A percentile compares a stretch with the other conserved stretches of the same genome.
phyloP scores from a whole-genome alignment of 495 filamentous ascomycete genomes.

The Aspergillus coremiiformis region DNA sequence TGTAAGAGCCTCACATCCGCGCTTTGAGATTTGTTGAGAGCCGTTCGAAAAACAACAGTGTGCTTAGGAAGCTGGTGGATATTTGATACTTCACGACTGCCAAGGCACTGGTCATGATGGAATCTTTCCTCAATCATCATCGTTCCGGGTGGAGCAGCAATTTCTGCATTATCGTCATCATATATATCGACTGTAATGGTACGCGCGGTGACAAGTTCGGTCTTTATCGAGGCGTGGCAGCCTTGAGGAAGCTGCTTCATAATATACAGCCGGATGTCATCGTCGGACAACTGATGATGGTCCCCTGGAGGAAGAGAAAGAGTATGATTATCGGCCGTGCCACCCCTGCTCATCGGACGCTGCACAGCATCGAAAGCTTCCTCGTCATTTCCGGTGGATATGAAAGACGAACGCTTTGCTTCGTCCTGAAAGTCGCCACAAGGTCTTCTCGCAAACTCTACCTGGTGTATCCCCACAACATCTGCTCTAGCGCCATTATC shows the following conservation, averaged over 20 bases:
- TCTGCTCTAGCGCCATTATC: constrained; percentile 57
- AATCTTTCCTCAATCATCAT: constrained; percentile 56
- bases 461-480: constrained; percentile 40
- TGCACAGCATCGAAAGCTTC: constrained; percentile 43
- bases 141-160: constrained; percentile 57
- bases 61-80: constrained; percentile 28
- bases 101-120: constrained; percentile 31
- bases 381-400: constrained; percentile 35
- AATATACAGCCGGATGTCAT: constrained; percentile 39
- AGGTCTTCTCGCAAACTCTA: constrained; percentile 17
- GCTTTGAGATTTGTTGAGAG: constrained; percentile 38
- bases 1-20: constrained; percentile 28
- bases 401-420: constrained; percentile 27
- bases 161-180: constrained; percentile 49
- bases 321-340: constrained; percentile 14
- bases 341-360: constrained; percentile 25
- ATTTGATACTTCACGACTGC: constrained; percentile 8
- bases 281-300: constrained; percentile 35
- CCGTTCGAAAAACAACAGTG: constrained; percentile 40
- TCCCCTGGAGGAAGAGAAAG: constrained; percentile 26
- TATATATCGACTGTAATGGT: constrained; percentile 68
- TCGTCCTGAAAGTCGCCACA: constrained; percentile 14
- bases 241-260: constrained; percentile 39
- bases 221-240: constrained; percentile 55
- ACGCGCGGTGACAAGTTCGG: constrained; percentile 55